Evolutionary conservation across 352 stramenopile species (phyloP).

Genomic region (Blastocystis sp.): DNA sequence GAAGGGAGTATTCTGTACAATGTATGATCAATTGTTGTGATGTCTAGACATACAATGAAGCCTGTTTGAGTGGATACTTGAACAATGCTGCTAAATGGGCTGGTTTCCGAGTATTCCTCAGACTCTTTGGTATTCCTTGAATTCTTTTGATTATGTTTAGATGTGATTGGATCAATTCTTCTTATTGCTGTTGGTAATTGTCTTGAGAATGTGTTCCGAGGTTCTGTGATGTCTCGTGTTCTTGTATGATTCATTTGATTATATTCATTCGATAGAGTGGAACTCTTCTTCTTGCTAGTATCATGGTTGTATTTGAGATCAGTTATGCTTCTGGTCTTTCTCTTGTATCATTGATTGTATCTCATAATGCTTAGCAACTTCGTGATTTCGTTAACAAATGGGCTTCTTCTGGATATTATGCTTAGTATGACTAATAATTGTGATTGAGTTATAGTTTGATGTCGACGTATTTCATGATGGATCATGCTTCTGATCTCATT

Average conservation of each 20-base stretch:
- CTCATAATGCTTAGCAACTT: background rate
- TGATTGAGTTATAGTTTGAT: background rate
- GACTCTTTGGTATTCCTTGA: background rate
- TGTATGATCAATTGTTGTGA: background rate
- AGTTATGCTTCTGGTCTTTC: constrained; percentile 35
- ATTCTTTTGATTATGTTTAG: background rate
- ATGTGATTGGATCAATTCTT: constrained; percentile 27
- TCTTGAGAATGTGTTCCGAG: constrained; percentile 55
- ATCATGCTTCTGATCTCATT: constrained; percentile 38
- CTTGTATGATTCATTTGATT: background rate
- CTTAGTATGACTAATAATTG: background rate
- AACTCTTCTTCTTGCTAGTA: constrained; percentile 18
- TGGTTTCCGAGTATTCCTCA: constrained; percentile 7
- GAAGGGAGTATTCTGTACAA: background rate
- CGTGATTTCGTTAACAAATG: constrained; percentile 37
- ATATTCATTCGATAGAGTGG: background rate
- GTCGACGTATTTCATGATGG: constrained; percentile 15
- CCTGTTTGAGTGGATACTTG: constrained; percentile 2
- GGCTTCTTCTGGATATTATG: background rate
- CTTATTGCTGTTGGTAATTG: constrained; percentile 55
- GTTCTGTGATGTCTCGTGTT: constrained; percentile 41
- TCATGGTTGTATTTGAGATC: constrained; percentile 44
- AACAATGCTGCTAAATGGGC: background rate
- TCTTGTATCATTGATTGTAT: background rate
- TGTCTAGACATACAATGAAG: background rate